These are phyloP conservation scores for Neurospora sp. DNA, from an alignment of 2,329 filamentous ascomycete species.

Conservation along the genomic window DNA sequence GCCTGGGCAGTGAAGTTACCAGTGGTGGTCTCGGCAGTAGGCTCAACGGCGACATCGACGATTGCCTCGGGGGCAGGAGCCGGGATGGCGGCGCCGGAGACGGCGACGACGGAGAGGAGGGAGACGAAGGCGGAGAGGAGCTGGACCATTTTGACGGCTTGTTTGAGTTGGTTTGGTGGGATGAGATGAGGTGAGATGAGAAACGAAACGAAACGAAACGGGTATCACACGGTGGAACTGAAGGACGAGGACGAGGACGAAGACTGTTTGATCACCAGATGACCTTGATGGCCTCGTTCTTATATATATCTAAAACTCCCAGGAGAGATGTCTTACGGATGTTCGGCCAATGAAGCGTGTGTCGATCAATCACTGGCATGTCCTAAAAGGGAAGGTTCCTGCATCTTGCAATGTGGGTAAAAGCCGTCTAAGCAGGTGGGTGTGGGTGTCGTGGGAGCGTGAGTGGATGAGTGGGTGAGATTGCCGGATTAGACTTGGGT, in stretches of 20 bases:
- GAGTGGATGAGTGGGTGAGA: neutral
- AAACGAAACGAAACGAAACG: neutral
- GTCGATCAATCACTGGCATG: neutral
- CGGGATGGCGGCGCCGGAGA: slow-evolving; percentile 10
- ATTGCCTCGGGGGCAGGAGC: slow-evolving; percentile 12
- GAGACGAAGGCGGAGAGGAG: slow-evolving; percentile 11
- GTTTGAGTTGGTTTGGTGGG: neutral
- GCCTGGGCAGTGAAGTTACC: slow-evolving; percentile 1
- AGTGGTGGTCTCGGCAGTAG: slow-evolving; percentile 3
- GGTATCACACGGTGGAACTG: neutral
- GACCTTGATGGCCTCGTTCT: neutral
- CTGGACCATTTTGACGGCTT: neutral
- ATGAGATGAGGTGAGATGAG: neutral
- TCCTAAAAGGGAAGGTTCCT: neutral
- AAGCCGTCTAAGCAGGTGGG: neutral
- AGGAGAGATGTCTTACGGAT: neutral
- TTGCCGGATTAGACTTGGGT: neutral
- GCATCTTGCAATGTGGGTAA: neutral
- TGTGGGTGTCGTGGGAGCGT: neutral
- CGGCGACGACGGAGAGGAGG: slow-evolving; percentile 6
- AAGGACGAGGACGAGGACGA: neutral
- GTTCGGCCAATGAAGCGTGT: neutral
- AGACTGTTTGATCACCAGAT: neutral
- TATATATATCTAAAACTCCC: neutral
- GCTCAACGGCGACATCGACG: slow-evolving; percentile 14